Percentiles rank a stretch among this genome's conserved stretches.
Conservation (phyloP, 202 grass and related monocot species). For the Dendrocalamus latiflorus region DNA sequence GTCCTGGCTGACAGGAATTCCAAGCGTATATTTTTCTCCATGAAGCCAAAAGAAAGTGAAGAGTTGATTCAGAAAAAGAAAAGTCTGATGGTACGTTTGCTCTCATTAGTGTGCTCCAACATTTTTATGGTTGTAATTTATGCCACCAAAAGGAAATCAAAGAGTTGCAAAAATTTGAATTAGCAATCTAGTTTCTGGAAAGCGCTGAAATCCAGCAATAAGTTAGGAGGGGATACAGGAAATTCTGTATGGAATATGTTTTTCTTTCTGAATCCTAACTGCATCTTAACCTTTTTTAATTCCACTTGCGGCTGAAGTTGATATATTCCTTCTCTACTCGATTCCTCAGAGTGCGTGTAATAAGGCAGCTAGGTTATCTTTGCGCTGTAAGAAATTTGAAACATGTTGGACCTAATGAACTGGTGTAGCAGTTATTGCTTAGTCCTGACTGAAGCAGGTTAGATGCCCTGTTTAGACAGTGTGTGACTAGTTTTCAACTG, state of each 20-base stretch:
- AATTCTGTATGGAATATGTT: not conserved
- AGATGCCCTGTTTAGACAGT: too few species aligned
- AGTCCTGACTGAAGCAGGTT: too few species aligned
- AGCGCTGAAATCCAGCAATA: not conserved
- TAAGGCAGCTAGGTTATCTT: too few species aligned
- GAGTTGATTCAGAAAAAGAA: constrained; percentile 83
- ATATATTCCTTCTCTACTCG: too few species aligned
- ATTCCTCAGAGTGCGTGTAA: too few species aligned
- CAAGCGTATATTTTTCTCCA: constrained; percentile 74
- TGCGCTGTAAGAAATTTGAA: too few species aligned
- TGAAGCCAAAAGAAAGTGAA: constrained; percentile 73
- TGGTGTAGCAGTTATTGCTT: too few species aligned
- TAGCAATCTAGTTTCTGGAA: not conserved
- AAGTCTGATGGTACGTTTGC: constrained; percentile 69
- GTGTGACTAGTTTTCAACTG: too few species aligned
- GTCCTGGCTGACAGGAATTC: constrained; percentile 70
- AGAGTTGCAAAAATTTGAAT: not conserved
- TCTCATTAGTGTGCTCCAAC: not conserved
- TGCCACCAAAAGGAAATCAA: not conserved
- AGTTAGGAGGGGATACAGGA: not conserved
- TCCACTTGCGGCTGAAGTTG: too few species aligned
- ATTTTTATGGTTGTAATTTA: not conserved
- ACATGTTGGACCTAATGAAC: too few species aligned
- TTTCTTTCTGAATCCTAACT: too few species aligned
- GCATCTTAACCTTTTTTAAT: too few species aligned